Percentiles rank a stretch among this genome's conserved stretches.
These are phyloP conservation scores for Paspalum notatum DNA, from an alignment of 176 grass and related monocot genomes.

Conservation along the genomic window DNA sequence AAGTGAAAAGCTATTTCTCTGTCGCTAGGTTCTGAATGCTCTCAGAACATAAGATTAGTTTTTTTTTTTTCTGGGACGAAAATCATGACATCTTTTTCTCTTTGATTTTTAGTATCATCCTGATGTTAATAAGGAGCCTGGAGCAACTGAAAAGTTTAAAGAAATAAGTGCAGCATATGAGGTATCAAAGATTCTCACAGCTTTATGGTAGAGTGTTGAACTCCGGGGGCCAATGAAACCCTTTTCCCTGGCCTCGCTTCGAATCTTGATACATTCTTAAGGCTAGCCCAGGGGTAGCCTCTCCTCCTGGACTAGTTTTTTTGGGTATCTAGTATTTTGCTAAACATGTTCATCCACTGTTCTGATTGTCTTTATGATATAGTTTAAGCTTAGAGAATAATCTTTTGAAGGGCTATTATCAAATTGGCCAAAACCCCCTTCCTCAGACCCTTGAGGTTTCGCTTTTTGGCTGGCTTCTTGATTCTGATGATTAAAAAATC, in stretches of 20 bases:
- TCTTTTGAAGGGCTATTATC: neutral
- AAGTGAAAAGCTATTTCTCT: slow-evolving; percentile 12
- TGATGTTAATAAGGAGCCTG: slow-evolving; percentile 97
- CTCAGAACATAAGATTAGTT: slow-evolving; percentile 5
- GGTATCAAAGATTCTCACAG: slow-evolving; percentile 42
- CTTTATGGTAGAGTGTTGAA: no score
- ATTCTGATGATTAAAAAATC: neutral
- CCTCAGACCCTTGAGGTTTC: slow-evolving; percentile 3
- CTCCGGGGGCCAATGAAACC: no score
- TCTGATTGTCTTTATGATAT: slow-evolving; percentile 19
- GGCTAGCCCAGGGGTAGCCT: no score
- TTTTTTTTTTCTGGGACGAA: neutral
- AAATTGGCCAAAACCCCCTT: neutral
- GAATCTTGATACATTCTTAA: no score
- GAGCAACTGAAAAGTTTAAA: slow-evolving; percentile 97
- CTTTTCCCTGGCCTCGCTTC: no score
- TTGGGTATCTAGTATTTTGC: slow-evolving; percentile 2
- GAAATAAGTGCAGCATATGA: slow-evolving; percentile 98
- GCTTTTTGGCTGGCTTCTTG: neutral
- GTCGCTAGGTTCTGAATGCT: slow-evolving; percentile 18
- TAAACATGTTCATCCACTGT: neutral
- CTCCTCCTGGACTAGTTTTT: no score
- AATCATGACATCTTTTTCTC: slow-evolving; percentile 1
- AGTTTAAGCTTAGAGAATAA: neutral
- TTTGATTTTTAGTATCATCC: slow-evolving; percentile 79